Evolutionary conservation across 805 yeast species (phyloP).

Genomic region (Nematodospora valgi): DNA sequence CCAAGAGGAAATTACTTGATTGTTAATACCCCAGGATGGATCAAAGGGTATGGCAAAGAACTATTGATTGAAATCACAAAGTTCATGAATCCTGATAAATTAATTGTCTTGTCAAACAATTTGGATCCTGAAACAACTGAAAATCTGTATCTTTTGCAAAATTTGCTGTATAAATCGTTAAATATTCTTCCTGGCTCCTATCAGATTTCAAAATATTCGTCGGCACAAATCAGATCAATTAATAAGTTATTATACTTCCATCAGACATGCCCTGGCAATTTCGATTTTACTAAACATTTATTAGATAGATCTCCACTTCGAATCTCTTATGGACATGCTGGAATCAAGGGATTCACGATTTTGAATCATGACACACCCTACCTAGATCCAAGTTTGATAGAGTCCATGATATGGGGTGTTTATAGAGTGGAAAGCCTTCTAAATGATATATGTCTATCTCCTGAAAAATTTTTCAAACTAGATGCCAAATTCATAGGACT

Average conservation of each 20-base stretch:
- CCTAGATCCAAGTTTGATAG: constrained; percentile 25
- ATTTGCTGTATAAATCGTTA: constrained; percentile 24
- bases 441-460: background rate
- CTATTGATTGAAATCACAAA: constrained; percentile 49
- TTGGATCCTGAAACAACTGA: constrained; percentile 20
- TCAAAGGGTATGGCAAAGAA: constrained; percentile 79
- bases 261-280: constrained; percentile 16
- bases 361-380: constrained; percentile 20
- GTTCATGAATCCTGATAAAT: constrained; percentile 49
- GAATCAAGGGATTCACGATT: constrained; percentile 20
- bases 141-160: constrained; percentile 25
- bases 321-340: constrained; percentile 18
- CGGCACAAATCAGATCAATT: constrained; percentile 51
- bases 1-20: constrained; percentile 41
- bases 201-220: constrained; percentile 35
- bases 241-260: constrained; percentile 56
- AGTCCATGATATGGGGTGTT: constrained; percentile 41
- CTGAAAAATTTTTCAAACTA: background rate
- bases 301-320: constrained; percentile 22
- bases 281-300: constrained; percentile 22
- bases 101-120: constrained; percentile 45
- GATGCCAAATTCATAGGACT: constrained; percentile 43
- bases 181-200: constrained; percentile 31
- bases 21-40: constrained; percentile 88
- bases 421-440: constrained; percentile 11